Base-by-base conservation (phyloP, 148 eudicot species). In the Persicaria maculosa region DNA sequence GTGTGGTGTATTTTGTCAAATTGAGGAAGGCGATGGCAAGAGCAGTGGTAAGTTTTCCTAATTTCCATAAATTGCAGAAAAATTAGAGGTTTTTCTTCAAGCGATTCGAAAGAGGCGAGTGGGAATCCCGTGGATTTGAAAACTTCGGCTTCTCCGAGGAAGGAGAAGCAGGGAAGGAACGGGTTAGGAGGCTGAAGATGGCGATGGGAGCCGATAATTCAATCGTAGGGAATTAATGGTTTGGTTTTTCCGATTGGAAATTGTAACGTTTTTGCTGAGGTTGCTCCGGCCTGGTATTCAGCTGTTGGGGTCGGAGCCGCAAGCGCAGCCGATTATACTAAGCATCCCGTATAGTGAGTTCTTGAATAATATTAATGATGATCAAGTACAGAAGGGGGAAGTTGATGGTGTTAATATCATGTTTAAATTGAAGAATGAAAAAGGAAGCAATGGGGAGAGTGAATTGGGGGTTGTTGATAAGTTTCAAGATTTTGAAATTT, bases 341-440 rank as follows among this genome's bases (percentile, higher is more conserved):
- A 87, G 91, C 43, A 97, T 91, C 5, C 93, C 97, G 1, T 93
- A 91, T 73, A 93, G 98, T 68, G 95, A 93, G 48, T 93, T 93
- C 55, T 77, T 93, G 86, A 84, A 76, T 86, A 93, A 81, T 80
- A 81, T 93, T 68, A 87, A 83, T 79, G 57, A 79, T 44, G 83
- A 93, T 82, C 84, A 83, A 82, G 98, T 93, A 68, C 82, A 91
- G 73, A 91, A 93, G 74, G 98, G 91, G 65, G 98, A 93, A 83
- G 95, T 93, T 47, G 97, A 93, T 84, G 98, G 94, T 17, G 91
- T 89, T 6, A 88, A 93, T 78, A 81, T 93, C 20, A 81, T 89
- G 93, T 93, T 91, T 72, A 93, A 82, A 78, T 79, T 93, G 91
- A 93, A 88, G 86, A 78, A 73, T 25, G 91, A 82, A 6, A 79